Percentiles rank a stretch among this genome's conserved stretches.
These are phyloP conservation scores for Gastrolobium bilobum DNA, from an alignment of 306 rosid species.

Conservation along the genomic window DNA sequence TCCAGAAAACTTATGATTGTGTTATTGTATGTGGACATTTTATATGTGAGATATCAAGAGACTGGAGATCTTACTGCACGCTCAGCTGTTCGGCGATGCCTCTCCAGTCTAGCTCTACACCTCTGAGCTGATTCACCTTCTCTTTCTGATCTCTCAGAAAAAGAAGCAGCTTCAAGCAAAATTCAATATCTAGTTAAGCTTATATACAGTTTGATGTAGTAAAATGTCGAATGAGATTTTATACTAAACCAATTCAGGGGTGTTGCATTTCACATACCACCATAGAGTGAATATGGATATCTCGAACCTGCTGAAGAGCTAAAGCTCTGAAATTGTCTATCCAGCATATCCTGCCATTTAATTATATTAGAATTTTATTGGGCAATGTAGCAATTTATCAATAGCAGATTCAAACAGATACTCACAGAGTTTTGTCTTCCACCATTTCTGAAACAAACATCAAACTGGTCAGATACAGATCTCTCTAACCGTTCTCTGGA, in stretches of 20 bases:
- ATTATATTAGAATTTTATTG: slow-evolving; percentile 40
- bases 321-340: slow-evolving; percentile 61
- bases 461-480: slow-evolving; percentile 88
- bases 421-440: slow-evolving; percentile 81
- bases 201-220: slow-evolving; percentile 40
- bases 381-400: slow-evolving; percentile 40
- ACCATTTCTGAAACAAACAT: slow-evolving; percentile 61
- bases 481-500: slow-evolving; percentile 79
- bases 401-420: slow-evolving; percentile 34
- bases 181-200: slow-evolving; percentile 30
- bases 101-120: slow-evolving; percentile 94
- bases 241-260: slow-evolving; percentile 34
- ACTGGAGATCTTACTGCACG: slow-evolving; percentile 79
- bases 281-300: slow-evolving; percentile 62
- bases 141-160: slow-evolving; percentile 72
- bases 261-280: slow-evolving; percentile 62
- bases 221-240: slow-evolving; percentile 28
- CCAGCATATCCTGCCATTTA: slow-evolving; percentile 70
- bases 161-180: slow-evolving; percentile 61
- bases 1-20: slow-evolving; percentile 48
- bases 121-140: slow-evolving; percentile 95
- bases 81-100: slow-evolving; percentile 89
- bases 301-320: slow-evolving; percentile 59
- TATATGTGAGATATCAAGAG: slow-evolving; percentile 27
- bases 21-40: slow-evolving; percentile 33